phyloP scores from a whole-genome alignment of 768 basidiomycete species.

The Panaeolus papilionaceus region DNA sequence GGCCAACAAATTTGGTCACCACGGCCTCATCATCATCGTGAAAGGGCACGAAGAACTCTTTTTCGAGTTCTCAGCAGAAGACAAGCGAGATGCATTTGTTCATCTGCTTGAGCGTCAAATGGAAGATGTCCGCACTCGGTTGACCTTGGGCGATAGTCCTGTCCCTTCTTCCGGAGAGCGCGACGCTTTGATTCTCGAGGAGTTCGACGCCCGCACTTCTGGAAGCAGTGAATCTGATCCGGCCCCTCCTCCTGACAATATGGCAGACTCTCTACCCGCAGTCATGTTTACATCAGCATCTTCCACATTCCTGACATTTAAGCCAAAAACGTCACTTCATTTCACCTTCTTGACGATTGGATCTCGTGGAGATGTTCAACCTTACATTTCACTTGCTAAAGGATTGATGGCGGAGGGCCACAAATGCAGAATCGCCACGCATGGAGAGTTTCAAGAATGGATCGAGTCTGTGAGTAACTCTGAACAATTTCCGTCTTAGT shows the following conservation, averaged over 20 bases:
- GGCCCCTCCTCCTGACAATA: slow-evolving; percentile 54
- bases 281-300: slow-evolving; percentile 97
- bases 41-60: slow-evolving; percentile 98
- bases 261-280: slow-evolving; percentile 80
- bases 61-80: slow-evolving; percentile 88
- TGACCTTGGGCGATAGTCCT: slow-evolving; percentile 48
- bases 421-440: slow-evolving; percentile 88
- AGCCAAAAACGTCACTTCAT: slow-evolving; percentile 81
- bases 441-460: slow-evolving; percentile 95
- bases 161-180: slow-evolving; percentile 58
- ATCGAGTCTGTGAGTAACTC: slow-evolving; percentile 80
- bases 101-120: slow-evolving; percentile 79
- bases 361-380: slow-evolving; percentile 96
- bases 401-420: slow-evolving; percentile 92
- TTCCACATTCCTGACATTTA: slow-evolving; percentile 96
- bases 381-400: slow-evolving; percentile 95
- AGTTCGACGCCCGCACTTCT: slow-evolving; percentile 66
- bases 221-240: slow-evolving; percentile 47
- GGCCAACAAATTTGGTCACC: slow-evolving; percentile 88
- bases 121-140: slow-evolving; percentile 67
- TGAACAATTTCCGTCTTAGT: slow-evolving; percentile 15
- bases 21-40: slow-evolving; percentile 88
- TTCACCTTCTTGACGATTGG: slow-evolving; percentile 98
- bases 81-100: slow-evolving; percentile 82
- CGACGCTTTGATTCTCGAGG: slow-evolving; percentile 84